A percentile compares a stretch with the other conserved stretches of the same genome.
Evolutionary conservation across 192 early-diverging fungal genomes (phyloP).

Genomic region (Mortierella alpina): DNA sequence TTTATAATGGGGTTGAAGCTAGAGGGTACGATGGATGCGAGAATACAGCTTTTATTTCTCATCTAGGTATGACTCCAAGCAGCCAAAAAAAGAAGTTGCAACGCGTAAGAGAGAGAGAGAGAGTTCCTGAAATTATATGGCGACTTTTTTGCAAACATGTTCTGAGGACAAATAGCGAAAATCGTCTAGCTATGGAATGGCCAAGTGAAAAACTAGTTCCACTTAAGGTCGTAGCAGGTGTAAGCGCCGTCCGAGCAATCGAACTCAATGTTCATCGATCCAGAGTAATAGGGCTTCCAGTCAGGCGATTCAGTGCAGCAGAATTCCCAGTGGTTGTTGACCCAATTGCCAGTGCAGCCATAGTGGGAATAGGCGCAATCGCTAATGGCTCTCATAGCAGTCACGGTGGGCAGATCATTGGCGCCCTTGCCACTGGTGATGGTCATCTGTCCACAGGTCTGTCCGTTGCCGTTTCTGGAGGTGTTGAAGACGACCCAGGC

Average conservation of each 20-base stretch:
- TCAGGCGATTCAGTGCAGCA: slow-evolving; percentile 19
- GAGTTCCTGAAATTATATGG: neutral
- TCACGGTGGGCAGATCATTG: slow-evolving; percentile 22
- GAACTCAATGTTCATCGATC: slow-evolving; percentile 38
- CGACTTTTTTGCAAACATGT: neutral
- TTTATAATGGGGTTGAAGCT: no score
- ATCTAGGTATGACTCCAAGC: no score
- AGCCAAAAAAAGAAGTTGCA: neutral
- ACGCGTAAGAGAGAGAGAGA: neutral
- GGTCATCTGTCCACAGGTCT: slow-evolving; percentile 25
- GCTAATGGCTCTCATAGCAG: slow-evolving; percentile 16
- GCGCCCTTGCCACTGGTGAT: slow-evolving; percentile 26
- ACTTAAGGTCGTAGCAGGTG: slow-evolving; percentile 30
- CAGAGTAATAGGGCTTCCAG: slow-evolving; percentile 25
- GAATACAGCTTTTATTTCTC: no score
- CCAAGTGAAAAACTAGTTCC: slow-evolving; percentile 21
- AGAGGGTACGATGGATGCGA: no score
- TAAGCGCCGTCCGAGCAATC: slow-evolving; percentile 23
- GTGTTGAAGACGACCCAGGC: slow-evolving; percentile 19
- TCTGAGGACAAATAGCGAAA: neutral
- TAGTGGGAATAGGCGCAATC: slow-evolving; percentile 20
- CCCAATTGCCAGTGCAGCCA: slow-evolving; percentile 24
- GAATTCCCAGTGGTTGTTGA: slow-evolving; percentile 33
- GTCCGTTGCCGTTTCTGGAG: slow-evolving; percentile 30
- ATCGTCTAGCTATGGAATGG: slow-evolving; percentile 3